Base-by-base conservation (phyloP, 1,139 yeast genomes). In the Taiozyma onychis region DNA sequence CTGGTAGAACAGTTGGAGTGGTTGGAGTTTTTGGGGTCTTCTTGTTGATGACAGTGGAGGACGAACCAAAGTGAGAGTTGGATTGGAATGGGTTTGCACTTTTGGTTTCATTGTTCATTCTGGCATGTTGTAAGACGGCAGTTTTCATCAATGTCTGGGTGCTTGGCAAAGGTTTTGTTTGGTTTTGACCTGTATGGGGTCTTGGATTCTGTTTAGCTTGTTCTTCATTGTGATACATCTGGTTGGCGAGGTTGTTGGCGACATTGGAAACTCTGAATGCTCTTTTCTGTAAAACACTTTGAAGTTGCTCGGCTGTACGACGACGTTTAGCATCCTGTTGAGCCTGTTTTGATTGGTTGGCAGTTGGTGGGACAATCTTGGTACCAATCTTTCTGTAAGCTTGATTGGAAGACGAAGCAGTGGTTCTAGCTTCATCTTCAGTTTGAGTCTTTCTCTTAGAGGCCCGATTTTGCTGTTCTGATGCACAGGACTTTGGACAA, bases 1-100 rank as follows among this genome's bases (percentile, higher is more conserved):
- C 80, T 0, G 80, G 80, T 39, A 76, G 62, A 4, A 64, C 60
- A 3, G 57, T 53, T 26, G 61, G 49, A 4, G 54, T 46, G 2
- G 32, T 41, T 30, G 61, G 60, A 16, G 60, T 56, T 8, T 50
- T 46, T 26, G 67, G 60, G n/a, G 49, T 43, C n/a, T 57, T 51
- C 10, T 56, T 46, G 26, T 48, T 57, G 32, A 27, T 44, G 22
- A 10, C 41, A 1, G 45, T 48, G 35, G n/a, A 37, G 21, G 37
- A 39, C 18, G 42, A 41, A 41, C 49, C 48, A 47, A 42, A 43
- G 11, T 48, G 46, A 4, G 48, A 6, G 22, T 47, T 44, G 4
- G 43, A 30, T 26, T 56, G 56, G 42, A 56, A 54, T 34, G 57
- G 52, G 30, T 52, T 55, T n/a, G 44, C 47, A 11, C 51, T 35